phyloP scores from a whole-genome alignment of 345 rosid species.

The Salix caprea region DNA sequence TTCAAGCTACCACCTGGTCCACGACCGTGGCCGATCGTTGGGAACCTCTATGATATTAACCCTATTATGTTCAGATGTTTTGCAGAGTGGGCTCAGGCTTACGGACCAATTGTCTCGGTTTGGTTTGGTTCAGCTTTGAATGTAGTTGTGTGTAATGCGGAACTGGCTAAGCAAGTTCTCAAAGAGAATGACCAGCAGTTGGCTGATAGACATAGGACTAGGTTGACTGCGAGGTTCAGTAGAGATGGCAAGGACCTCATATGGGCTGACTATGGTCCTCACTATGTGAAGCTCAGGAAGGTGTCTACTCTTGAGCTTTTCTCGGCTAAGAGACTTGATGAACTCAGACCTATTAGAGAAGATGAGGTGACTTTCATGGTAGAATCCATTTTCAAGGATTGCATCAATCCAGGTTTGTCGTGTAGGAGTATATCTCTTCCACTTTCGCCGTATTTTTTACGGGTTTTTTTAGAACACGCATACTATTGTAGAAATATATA shows the following conservation, averaged over 20 bases:
- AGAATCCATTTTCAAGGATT: conserved; percentile 62
- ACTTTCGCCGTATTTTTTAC: background rate
- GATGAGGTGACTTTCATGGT: conserved; percentile 92
- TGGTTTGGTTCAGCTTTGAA: conserved; percentile 87
- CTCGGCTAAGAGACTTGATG: conserved; percentile 67
- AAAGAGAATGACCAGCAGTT: conserved; percentile 78
- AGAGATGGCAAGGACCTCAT: conserved; percentile 79
- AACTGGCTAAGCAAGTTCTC: conserved; percentile 73
- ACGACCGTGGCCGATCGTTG: conserved; percentile 70
- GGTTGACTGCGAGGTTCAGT: conserved; percentile 73
- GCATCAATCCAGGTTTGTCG: conserved; percentile 55
- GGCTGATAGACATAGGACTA: conserved; percentile 67
- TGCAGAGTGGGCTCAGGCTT: conserved; percentile 65
- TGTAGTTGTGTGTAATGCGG: conserved; percentile 66
- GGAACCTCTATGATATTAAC: conserved; percentile 79
- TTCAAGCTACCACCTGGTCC: conserved; percentile 85
- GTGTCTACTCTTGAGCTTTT: conserved; percentile 87
- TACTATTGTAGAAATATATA: too few relatives aligned
- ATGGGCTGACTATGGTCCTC: conserved; percentile 98
- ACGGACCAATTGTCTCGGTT: conserved; percentile 80
- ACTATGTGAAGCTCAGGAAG: conserved; percentile 84
- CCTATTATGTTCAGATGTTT: conserved; percentile 84
- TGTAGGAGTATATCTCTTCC: background rate
- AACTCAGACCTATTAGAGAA: conserved; percentile 76
- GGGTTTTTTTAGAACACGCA: background rate